Base-by-base conservation (phyloP, 352 stramenopile species). In the Pythium chondricola region DNA sequence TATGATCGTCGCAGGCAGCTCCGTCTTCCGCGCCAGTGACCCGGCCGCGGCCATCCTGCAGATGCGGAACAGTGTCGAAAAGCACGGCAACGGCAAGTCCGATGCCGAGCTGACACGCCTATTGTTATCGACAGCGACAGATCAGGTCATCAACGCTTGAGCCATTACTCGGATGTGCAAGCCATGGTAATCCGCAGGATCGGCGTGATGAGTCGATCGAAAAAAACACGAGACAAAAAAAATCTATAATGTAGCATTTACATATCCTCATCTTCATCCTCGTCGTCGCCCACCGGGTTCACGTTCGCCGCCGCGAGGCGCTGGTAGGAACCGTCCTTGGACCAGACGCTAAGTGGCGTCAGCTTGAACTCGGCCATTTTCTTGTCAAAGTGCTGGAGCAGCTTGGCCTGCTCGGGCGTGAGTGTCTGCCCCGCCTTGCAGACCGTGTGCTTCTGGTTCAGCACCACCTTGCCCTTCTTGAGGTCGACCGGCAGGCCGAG, bases 1-100 rank as follows among this genome's bases (percentile, higher is more conserved):
- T 65, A 93, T 98, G 65, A 98, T 99, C 60, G 96, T 99, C 11
- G 94, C 95, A 8, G 96, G 93, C 20, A 97, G 85, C 43, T 97
- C 91, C 7, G 86, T 98, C 30, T 98, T 98, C 62, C 86, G 85
- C 32, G 78, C 85, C 1, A 54, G 39, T 0, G 65, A 96, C 46
- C 76, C 84, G 17, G 75, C 67, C 6, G 51, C 43, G 16, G 72
- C 79, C 25, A 97, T 97, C 52, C 41, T 82, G 20, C 59, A 80
- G 31, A 74, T 97, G 74, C 69, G 85, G 35, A 56, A 88, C 59
- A 93, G 82, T 39, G 84, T 97, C 38, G 79, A 95, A 59, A 67
- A 62, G 29, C 69, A 65, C 22, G 83, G 83, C 43, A 92, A 94
- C 39, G 83, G 81, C 60, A 88, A 87, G 57, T 66, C 41, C 16